Base-by-base conservation (phyloP, 768 basidiomycete genomes). In the Pleurotus djamor region DNA sequence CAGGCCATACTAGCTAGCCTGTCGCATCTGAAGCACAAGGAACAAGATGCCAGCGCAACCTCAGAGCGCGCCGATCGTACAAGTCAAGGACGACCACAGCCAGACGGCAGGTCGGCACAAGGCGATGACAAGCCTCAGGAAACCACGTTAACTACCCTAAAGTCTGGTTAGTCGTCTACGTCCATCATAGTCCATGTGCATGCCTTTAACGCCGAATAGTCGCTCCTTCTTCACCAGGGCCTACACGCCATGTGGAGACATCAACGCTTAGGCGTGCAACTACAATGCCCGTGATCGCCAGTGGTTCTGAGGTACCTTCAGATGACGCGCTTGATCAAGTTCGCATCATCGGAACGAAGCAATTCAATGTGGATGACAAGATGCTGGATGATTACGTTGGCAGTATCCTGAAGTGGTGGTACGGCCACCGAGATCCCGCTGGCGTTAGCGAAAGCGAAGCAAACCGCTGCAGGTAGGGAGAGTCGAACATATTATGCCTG, bases 341-440 rank as follows among this genome's bases (percentile, higher is more conserved):
- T 52, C 71, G 72, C 14, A 82, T 92, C 38, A 84, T 96, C 28
- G 94, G 93, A 12, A 82, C 69, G 6, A 87, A 82, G 63, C 65
- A 68, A 21, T 92, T 96, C 61, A 21, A 45, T 0, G 78, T 89
- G 68, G 76, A 91, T 51, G 74, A 83, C 7, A 43, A 47, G 0
- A 61, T 83, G 47, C 78, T 96, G 16, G 78, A 86, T 21, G 60
- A 61, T 1, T 79, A 89, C 62, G 71, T 95, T 21, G 63, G 66
- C 1, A 77, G 78, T 55, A 75, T 88, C 0, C 69, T 94, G 2
- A 69, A 78, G 52, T 95, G 89, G 85, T 96, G 94, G 94, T 72
- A 79, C 59, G 91, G 92, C 1, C 64, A 77, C 55, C 79, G 94
- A 43, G 74, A 78, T 34, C 84, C 94, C 0, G 69, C 72, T n/a